Conservation (phyloP, 2,329 filamentous ascomycete genomes). For the Scorias spongiosa region DNA sequence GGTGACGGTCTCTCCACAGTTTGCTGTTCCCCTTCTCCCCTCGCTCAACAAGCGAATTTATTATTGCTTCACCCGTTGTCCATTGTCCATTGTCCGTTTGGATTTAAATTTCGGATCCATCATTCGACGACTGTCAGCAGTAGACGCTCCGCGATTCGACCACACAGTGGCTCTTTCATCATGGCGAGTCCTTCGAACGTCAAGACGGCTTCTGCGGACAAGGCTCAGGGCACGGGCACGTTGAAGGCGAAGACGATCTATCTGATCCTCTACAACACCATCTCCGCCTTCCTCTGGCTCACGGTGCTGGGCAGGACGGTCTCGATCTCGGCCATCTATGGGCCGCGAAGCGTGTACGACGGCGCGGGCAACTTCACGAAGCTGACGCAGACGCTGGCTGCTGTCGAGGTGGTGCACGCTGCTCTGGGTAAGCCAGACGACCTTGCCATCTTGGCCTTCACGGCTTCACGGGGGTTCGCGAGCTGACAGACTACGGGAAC, state of each 20-base stretch:
- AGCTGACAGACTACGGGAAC: neutral
- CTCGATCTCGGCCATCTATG: constrained; percentile 29
- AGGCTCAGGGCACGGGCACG: too few relatives aligned
- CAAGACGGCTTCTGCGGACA: too few relatives aligned
- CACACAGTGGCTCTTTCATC: too few relatives aligned
- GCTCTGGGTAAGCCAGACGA: constrained; percentile 44
- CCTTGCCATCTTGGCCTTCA: neutral
- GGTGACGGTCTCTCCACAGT: too few relatives aligned
- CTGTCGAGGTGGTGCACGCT: constrained; percentile 72
- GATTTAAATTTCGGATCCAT: too few relatives aligned
- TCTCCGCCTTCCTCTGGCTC: constrained; percentile 64
- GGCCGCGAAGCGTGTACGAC: constrained; percentile 43
- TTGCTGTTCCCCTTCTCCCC: too few relatives aligned
- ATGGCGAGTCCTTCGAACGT: too few relatives aligned
- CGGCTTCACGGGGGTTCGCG: neutral
- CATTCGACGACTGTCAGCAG: too few relatives aligned
- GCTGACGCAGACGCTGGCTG: constrained; percentile 70
- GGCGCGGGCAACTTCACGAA: constrained; percentile 53
- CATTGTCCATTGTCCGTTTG: too few relatives aligned
- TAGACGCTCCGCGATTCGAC: too few relatives aligned
- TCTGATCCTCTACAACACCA: constrained; percentile 71
- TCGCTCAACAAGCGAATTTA: too few relatives aligned
- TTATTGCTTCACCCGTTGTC: too few relatives aligned
- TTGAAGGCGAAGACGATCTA: constrained; percentile 31
- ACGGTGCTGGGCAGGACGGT: constrained; percentile 57